phyloP scores from a whole-genome alignment of 2,329 filamentous ascomycete genomes.

The Alternaria infectoria region DNA sequence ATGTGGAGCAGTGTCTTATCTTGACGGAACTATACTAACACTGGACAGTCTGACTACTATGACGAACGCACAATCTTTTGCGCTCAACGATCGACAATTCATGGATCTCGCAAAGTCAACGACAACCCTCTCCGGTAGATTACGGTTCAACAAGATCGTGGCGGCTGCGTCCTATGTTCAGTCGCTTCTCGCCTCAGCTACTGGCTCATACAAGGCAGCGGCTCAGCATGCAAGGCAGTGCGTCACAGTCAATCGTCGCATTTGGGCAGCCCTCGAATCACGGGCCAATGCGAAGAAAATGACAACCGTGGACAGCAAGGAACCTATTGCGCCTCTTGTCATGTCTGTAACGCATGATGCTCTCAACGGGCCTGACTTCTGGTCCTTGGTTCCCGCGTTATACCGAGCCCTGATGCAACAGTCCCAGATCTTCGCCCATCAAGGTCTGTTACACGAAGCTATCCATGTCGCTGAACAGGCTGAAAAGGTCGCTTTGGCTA shows the following conservation, averaged over 20 bases:
- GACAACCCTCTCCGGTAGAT: conserved; percentile 41
- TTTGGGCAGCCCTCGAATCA: conserved; percentile 60
- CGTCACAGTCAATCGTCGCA: conserved; percentile 57
- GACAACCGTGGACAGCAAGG: conserved; percentile 12
- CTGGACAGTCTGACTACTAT: conserved; percentile 35
- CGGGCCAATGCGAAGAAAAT: conserved; percentile 32
- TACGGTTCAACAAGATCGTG: conserved; percentile 58
- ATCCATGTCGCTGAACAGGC: conserved; percentile 88
- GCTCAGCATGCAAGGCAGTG: conserved; percentile 57
- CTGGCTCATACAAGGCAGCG: conserved; percentile 54
- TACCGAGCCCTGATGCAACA: conserved; percentile 75
- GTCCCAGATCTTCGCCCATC: conserved; percentile 78
- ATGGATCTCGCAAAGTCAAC: conserved; percentile 39
- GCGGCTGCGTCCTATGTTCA: conserved; percentile 68
- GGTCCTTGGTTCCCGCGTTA: conserved; percentile 77
- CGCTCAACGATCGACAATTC: conserved; percentile 35
- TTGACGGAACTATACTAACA: conserved; percentile 18
- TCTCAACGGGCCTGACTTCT: conserved; percentile 71
- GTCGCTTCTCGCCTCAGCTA: conserved; percentile 69
- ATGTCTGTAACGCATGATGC: conserved; percentile 54
- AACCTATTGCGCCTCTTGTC: conserved; percentile 34
- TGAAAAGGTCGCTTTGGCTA: conserved; percentile 73
- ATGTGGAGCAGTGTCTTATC: conserved; percentile 1
- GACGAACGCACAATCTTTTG: conserved; percentile 36
- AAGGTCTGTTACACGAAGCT: conserved; percentile 87